phyloP scores from a whole-genome alignment of 148 eudicot genomes.

The Camellia sinensis region DNA sequence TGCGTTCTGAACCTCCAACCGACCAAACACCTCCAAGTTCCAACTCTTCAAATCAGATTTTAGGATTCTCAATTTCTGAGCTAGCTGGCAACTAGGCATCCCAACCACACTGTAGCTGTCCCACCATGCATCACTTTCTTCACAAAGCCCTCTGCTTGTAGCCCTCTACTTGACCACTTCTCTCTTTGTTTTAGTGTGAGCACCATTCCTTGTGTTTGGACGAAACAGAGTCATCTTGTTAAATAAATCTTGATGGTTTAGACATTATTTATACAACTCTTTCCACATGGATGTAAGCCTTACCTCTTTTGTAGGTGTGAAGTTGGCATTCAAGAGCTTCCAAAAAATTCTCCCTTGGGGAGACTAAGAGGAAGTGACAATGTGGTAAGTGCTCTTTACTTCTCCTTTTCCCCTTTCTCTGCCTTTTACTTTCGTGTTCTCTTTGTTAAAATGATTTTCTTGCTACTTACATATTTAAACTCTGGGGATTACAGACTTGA shows the following conservation, averaged over 20 bases:
- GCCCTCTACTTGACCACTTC: not conserved
- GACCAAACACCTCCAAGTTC: too few species aligned
- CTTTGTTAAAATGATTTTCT: not conserved
- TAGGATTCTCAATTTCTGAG: too few species aligned
- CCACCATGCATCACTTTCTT: too few species aligned
- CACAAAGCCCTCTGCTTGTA: too few species aligned
- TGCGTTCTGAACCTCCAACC: too few species aligned
- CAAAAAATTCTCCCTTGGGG: conserved; percentile 76
- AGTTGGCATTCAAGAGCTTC: conserved; percentile 84
- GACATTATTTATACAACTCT: not conserved
- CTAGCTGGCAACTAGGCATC: too few species aligned
- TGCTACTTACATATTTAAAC: not conserved
- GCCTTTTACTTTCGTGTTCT: not conserved
- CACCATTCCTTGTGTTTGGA: not conserved
- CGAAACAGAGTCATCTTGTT: not conserved
- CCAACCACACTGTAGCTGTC: too few species aligned
- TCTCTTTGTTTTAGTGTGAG: not conserved
- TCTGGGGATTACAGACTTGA: not conserved
- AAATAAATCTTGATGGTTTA: not conserved
- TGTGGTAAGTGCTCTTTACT: conserved; percentile 46
- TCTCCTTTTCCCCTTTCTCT: not conserved
- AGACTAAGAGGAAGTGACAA: conserved; percentile 89
- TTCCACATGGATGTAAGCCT: not conserved
- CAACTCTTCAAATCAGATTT: too few species aligned
- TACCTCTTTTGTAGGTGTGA: conserved; percentile 55